Percentiles rank a stretch among this genome's conserved stretches.
phyloP scores from a whole-genome alignment of 371 early-diverging fungal genomes.

The Mortierella sp. region DNA sequence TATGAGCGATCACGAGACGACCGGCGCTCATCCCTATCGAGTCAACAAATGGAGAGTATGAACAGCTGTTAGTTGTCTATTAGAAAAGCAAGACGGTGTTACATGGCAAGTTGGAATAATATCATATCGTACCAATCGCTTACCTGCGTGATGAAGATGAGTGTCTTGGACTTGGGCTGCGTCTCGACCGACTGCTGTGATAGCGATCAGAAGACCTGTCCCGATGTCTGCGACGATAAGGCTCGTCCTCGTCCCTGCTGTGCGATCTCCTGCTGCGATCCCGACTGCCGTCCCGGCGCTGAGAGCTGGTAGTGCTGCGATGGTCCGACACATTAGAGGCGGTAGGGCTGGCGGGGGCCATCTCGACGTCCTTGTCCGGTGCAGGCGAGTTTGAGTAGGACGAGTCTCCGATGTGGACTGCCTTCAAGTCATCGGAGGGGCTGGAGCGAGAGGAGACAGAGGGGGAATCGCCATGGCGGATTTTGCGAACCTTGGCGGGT shows the following conservation, averaged over 20 bases:
- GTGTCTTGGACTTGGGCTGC: constrained; percentile 43
- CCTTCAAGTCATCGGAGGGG: constrained; percentile 51
- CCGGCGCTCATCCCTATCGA: constrained; percentile 36
- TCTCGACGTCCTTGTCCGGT: constrained; percentile 37
- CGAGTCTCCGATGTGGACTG: constrained; percentile 37
- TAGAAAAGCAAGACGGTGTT: background rate
- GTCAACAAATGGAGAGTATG: background rate
- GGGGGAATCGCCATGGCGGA: constrained; percentile 46
- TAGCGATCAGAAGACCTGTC: constrained; percentile 37
- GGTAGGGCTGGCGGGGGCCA: constrained; percentile 49
- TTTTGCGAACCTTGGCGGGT: constrained; percentile 56
- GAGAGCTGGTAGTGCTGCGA: constrained; percentile 41
- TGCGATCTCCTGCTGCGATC: constrained; percentile 21
- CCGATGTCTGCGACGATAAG: constrained; percentile 25
- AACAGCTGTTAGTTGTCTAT: background rate
- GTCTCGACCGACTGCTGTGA: constrained; percentile 28
- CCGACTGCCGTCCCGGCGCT: constrained; percentile 16
- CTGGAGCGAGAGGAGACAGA: constrained; percentile 44
- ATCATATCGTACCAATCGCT: too few species aligned
- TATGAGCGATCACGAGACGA: constrained; percentile 37
- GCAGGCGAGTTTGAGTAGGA: constrained; percentile 11
- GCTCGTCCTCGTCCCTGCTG: constrained; percentile 36
- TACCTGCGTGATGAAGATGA: constrained; percentile 50
- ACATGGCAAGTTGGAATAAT: too few species aligned
- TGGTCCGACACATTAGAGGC: constrained; percentile 37